Conservation (phyloP, 2,329 filamentous ascomycete species). For the Aspergillus uvarum region DNA sequence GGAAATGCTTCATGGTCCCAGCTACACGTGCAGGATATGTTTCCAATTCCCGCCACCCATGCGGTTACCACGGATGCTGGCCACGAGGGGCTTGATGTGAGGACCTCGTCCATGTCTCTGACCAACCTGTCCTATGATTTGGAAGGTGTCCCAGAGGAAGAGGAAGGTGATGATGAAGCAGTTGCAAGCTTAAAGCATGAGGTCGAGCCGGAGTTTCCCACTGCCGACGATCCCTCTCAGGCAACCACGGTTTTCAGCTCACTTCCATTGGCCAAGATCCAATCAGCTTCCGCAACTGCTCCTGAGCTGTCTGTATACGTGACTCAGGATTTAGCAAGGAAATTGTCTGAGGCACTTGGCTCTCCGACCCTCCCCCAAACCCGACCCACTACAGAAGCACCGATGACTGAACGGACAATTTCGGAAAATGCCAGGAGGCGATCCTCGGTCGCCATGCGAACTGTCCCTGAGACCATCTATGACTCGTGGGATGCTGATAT, state of each 20-base stretch:
- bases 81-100: constrained; percentile 35
- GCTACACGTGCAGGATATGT: constrained; percentile 32
- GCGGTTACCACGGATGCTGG: constrained; percentile 46
- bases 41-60: constrained; percentile 32
- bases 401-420: constrained; percentile 18
- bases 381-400: constrained; percentile 17
- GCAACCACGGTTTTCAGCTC: constrained; percentile 20
- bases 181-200: constrained; percentile 37
- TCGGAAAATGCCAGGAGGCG: constrained; percentile 15
- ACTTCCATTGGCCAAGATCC: constrained; percentile 9
- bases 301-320: constrained; percentile 34
- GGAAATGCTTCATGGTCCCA: constrained; percentile 16
- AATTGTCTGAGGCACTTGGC: constrained; percentile 48
- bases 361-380: constrained; percentile 41
- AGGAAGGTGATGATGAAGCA: constrained; percentile 44
- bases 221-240: constrained; percentile 19
- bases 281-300: constrained; percentile 12
- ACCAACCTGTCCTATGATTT: constrained; percentile 42
- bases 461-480: constrained; percentile 31
- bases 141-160: constrained; percentile 49
- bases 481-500: constrained; percentile 62
- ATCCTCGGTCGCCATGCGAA: constrained; percentile 19
- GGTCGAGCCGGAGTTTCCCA: constrained; percentile 26
- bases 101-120: constrained; percentile 44
- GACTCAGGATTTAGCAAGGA: constrained; percentile 34